Evolutionary conservation across 306 rosid species (phyloP), one percentile per base, ranked within the genome.

Genomic region (Biancaea sappan): DNA sequence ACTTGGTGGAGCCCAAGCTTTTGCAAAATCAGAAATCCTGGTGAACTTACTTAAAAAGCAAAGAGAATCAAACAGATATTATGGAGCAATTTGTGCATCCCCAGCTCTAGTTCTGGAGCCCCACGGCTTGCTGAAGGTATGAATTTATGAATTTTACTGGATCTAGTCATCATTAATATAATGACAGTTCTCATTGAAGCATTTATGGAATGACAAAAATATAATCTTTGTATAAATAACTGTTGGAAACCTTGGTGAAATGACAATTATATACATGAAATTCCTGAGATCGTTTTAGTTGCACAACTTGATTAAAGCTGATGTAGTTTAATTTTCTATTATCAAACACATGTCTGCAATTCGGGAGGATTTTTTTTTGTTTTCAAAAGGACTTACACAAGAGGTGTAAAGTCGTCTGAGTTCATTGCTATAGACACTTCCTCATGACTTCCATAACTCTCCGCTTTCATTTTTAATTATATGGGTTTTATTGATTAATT

Each of bases 11-110:
- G 98, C 98, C 47, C 86, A 85, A 90, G 87, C 94, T 35, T 90
- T 89, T 84, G 90, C 93, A 24, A 91, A 88, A 25, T 94, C 98
- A 3, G 93, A 85, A 66, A 91, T 81, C 64, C 81, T 94, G 44
- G 89, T 90, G 63, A 83, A 54, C 63, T 67, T 94, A 83, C 84
- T 94, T 47, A 90, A 87, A 83, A 83, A 77, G 73, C 97, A 94
- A 64, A 79, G 83, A 60, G 93, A 84, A 50, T 89, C 87, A 71
- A 87, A 91, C 79, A 85, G 67, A 86, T 96, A 88, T 54, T 94
- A 88, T 75, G 98, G 96, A 72, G 98, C 98, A 47, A 88, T 94
- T 51, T 90, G 97, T 85, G 97, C 98, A 57, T 94, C 98, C 74
- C 97, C 97, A 8, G 97, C 96, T 63, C 65, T 91, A 47, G 97